phyloP scores from a whole-genome alignment of 2,329 filamentous ascomycete genomes.

The Ophiostoma pallidulum region DNA sequence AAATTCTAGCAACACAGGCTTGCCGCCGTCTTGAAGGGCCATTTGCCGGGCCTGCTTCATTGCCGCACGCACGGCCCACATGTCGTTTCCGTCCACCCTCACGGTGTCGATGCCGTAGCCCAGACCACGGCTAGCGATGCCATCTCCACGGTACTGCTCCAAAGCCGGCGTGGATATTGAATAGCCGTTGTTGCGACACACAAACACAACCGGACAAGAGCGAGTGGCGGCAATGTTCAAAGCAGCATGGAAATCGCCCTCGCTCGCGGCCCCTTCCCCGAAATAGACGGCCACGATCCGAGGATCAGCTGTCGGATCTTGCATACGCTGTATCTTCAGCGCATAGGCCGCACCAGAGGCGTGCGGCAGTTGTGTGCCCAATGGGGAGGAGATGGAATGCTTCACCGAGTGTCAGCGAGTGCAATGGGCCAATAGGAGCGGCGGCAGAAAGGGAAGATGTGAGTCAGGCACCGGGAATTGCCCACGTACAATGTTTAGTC shows the following conservation, averaged over 20 bases:
- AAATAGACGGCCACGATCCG: constrained; percentile 68
- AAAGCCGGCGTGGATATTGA: constrained; percentile 71
- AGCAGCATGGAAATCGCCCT: constrained; percentile 75
- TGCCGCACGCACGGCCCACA: constrained; percentile 65
- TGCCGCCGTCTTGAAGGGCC: constrained; percentile 71
- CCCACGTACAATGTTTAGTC: constrained; percentile 70
- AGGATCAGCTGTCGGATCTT: constrained; percentile 50
- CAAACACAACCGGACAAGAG: constrained; percentile 65
- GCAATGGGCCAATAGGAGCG: not conserved
- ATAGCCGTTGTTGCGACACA: constrained; percentile 77
- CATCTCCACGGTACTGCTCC: constrained; percentile 75
- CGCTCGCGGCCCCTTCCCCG: constrained; percentile 70
- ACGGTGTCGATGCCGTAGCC: constrained; percentile 82
- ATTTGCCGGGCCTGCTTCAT: constrained; percentile 63
- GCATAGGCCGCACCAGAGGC: constrained; percentile 71
- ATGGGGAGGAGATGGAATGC: constrained; percentile 68
- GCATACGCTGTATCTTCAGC: constrained; percentile 60
- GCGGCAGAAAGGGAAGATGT: not conserved
- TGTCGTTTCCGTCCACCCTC: constrained; percentile 72
- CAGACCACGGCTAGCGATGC: constrained; percentile 65
- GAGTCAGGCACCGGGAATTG: no score
- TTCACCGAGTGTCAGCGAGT: constrained; percentile 19
- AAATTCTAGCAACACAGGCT: constrained; percentile 80
- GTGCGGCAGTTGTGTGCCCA: constrained; percentile 74
- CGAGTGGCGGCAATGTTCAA: constrained; percentile 74